A percentile compares a stretch with the other conserved stretches of the same genome.
These are phyloP conservation scores for Aquilaria agallochum DNA, from an alignment of 441 rosid genomes.

Conservation along the genomic window DNA sequence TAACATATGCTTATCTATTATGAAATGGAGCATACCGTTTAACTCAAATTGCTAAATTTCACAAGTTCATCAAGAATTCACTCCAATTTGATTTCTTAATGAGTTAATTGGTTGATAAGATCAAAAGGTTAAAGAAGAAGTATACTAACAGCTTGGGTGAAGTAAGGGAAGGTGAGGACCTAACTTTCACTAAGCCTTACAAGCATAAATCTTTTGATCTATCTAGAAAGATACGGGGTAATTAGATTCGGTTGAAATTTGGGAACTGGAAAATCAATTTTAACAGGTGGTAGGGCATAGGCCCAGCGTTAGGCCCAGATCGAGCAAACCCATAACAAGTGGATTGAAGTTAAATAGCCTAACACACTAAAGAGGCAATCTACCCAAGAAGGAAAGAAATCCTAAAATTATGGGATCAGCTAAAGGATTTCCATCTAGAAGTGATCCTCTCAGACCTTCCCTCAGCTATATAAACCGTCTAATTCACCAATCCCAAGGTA, in stretches of 20 bases:
- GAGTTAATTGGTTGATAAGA: constrained; percentile 31
- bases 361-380: too few relatives aligned
- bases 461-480: too few relatives aligned
- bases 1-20: constrained; percentile 8
- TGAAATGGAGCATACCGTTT: constrained; percentile 28
- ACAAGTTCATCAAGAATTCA: constrained; percentile 29
- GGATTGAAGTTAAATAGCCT: too few relatives aligned
- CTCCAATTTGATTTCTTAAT: constrained; percentile 22
- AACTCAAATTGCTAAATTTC: constrained; percentile 23
- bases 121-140: constrained; percentile 31
- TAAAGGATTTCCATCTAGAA: too few relatives aligned
- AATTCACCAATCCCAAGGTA: too few relatives aligned
- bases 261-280: too few relatives aligned
- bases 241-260: background rate
- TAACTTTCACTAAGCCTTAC: constrained; percentile 24
- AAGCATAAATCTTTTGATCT: constrained; percentile 31
- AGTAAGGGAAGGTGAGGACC: constrained; percentile 31
- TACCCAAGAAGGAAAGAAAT: too few relatives aligned
- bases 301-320: too few relatives aligned
- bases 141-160: constrained; percentile 25
- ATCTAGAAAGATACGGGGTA: constrained; percentile 36
- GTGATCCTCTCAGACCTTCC: too few relatives aligned
- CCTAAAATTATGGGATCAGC: too few relatives aligned
- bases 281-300: too few relatives aligned
- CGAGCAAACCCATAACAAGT: too few relatives aligned